Evolutionary conservation across 2,329 filamentous ascomycete species (phyloP).

Genomic region (Beauveria brongniartii): DNA sequence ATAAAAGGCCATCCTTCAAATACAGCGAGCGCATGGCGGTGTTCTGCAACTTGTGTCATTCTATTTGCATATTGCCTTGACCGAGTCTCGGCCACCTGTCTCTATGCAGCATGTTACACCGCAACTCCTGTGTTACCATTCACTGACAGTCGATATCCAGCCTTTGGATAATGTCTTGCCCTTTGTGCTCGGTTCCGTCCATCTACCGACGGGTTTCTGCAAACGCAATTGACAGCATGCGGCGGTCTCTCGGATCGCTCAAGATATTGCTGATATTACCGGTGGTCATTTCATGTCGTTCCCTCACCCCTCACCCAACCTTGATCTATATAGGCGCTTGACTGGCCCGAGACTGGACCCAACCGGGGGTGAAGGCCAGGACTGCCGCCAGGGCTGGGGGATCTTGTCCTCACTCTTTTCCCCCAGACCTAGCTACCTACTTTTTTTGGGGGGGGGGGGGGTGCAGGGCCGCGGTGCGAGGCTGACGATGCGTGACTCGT

Average conservation of each 20-base stretch:
- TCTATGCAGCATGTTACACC: slow-evolving; percentile 4
- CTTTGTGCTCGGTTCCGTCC: not conserved
- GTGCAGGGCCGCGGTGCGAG: not conserved
- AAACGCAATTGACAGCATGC: not conserved
- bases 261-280: not conserved
- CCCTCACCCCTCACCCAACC: not conserved
- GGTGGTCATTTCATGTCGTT: not conserved
- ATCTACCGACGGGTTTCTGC: too few species aligned
- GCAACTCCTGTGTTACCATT: not conserved
- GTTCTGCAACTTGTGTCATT: not conserved
- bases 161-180: slow-evolving; percentile 1
- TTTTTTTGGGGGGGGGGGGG: not conserved
- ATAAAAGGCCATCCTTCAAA: not conserved
- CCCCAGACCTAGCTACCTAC: too few species aligned
- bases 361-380: not conserved
- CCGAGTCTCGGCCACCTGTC: not conserved
- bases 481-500: not conserved
- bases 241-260: not conserved
- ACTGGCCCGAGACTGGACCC: not conserved
- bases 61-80: not conserved
- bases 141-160: not conserved
- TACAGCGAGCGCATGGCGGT: not conserved
- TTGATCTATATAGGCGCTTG: not conserved
- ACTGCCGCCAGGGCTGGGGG: too few species aligned
- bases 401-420: too few species aligned